Evolutionary conservation across 202 grass and related monocot genomes (phyloP).

Genomic region (Elaeis oleifera): DNA sequence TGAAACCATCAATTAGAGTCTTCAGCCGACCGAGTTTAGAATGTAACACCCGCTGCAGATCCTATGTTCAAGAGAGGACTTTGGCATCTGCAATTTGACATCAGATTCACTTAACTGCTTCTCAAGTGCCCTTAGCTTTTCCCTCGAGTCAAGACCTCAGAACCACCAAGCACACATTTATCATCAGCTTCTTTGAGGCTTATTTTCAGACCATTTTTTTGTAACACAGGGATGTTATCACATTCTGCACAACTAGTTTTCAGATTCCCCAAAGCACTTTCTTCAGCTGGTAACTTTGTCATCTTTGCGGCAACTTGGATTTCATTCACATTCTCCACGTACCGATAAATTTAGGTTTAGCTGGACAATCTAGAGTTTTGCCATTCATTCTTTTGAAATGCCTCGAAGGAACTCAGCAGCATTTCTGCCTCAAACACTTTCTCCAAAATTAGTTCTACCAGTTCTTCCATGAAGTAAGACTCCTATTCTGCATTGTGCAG

Average conservation of each 20-base stretch:
- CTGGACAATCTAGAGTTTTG: constrained; percentile 33
- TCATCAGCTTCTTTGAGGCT: constrained; percentile 21
- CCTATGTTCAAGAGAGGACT: constrained; percentile 17
- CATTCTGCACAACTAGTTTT: not conserved
- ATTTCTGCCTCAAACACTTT: constrained; percentile 54
- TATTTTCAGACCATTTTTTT: constrained; percentile 4
- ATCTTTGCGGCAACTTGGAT: constrained; percentile 31
- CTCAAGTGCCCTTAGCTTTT: constrained; percentile 46
- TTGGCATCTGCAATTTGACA: constrained; percentile 29
- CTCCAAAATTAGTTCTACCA: constrained; percentile 34
- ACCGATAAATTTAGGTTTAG: constrained; percentile 23
- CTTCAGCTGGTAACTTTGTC: constrained; percentile 14
- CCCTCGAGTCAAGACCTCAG: constrained; percentile 33
- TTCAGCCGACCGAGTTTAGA: constrained; percentile 24
- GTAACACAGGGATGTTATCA: not conserved
- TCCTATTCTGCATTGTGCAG: constrained; percentile 32
- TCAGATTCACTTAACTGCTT: constrained; percentile 36
- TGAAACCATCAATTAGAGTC: constrained; percentile 39
- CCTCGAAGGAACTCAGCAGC: constrained; percentile 40
- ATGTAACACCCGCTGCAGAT: constrained; percentile 8
- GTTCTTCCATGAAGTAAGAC: constrained; percentile 47
- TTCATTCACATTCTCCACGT: constrained; percentile 27
- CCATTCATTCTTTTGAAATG: constrained; percentile 46
- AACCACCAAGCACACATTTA: not conserved
- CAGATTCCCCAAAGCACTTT: constrained; percentile 13